These are phyloP conservation scores for Picochlorum sp. DNA, from an alignment of 139 green algal species.

Conservation along the genomic window DNA sequence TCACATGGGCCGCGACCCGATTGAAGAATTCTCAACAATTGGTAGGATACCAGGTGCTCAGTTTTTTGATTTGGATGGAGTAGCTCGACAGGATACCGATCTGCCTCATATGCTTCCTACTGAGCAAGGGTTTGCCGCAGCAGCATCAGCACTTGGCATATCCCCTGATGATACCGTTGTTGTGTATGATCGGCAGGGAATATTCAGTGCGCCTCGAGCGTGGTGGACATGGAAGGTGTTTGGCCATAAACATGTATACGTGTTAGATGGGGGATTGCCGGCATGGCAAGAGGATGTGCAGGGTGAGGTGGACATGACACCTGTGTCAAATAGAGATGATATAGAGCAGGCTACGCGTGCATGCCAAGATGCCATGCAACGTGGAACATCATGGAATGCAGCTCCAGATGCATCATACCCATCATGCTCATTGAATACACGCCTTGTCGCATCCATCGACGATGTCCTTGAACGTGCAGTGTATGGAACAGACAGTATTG, in stretches of 20 bases:
- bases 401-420: not conserved
- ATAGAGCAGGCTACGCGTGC: not conserved
- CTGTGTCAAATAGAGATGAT: constrained; percentile 11
- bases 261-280: constrained; percentile 85
- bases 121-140: constrained; percentile 60
- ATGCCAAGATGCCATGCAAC: not conserved
- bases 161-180: constrained; percentile 56
- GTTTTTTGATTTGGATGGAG: constrained; percentile 67
- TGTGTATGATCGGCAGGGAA: constrained; percentile 81
- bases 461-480: constrained; percentile 49
- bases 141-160: constrained; percentile 72
- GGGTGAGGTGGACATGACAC: constrained; percentile 27
- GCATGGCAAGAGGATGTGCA: constrained; percentile 54
- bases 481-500: constrained; percentile 24
- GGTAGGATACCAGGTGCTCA: constrained; percentile 57
- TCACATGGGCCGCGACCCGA: constrained; percentile 24
- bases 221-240: constrained; percentile 90
- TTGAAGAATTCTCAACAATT: constrained; percentile 45
- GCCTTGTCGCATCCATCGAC: constrained; percentile 7
- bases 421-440: not conserved
- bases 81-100: constrained; percentile 24
- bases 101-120: constrained; percentile 82
- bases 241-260: constrained; percentile 67
- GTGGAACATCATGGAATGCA: constrained; percentile 11
- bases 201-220: constrained; percentile 75